These are phyloP conservation scores for Cytospora piceae DNA, from an alignment of 2,329 filamentous ascomycete species.

Conservation along the genomic window DNA sequence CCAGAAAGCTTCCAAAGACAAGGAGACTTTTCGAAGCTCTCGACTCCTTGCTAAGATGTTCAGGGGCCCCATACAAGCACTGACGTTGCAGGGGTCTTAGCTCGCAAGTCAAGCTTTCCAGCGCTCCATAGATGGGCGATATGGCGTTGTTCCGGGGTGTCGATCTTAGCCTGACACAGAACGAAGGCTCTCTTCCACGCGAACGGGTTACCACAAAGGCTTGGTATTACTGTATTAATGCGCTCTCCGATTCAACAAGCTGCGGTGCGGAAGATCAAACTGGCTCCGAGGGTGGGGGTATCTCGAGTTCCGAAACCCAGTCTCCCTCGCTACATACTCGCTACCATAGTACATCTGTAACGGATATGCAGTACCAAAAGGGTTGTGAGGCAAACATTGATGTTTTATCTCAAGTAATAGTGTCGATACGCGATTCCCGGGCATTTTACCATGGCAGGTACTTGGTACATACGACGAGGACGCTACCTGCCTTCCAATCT, in stretches of 20 bases:
- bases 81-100: constrained; percentile 6
- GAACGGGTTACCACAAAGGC: no score
- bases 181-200: neutral
- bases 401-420: neutral
- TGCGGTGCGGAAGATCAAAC: neutral
- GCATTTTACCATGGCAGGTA: no score
- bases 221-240: neutral
- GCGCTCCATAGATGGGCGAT: neutral
- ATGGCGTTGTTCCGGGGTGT: neutral
- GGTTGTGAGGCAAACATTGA: neutral
- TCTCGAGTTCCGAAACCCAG: neutral
- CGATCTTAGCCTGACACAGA: neutral
- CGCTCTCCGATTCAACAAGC: neutral
- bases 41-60: constrained; percentile 10
- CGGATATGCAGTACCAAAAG: neutral
- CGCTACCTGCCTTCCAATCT: neutral
- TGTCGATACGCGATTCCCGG: neutral
- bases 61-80: neutral
- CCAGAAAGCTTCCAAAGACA: neutral
- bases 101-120: constrained; percentile 27
- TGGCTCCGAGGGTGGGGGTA: neutral
- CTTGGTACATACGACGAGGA: neutral
- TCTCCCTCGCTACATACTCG: neutral
- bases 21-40: neutral
- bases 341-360: neutral